Evolutionary conservation across 768 basidiomycete species (phyloP), one percentile per base, ranked within the genome.

Genomic region (Hirschioporus abietinus): DNA sequence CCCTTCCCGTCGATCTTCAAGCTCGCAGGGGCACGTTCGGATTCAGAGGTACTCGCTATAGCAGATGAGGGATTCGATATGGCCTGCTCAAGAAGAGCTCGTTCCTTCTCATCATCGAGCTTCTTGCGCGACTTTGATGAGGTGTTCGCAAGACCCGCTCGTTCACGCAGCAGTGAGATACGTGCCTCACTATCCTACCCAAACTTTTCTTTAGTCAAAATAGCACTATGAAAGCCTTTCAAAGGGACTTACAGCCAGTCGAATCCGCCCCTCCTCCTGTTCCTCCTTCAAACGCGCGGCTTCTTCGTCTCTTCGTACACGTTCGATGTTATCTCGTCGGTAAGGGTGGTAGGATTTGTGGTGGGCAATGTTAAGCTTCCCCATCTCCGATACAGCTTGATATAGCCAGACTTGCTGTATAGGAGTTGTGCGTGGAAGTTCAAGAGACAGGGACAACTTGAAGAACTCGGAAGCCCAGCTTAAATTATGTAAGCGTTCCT

Each of bases 301-400:
- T 72, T 91, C 93, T 77, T 95, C 92, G 83, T 95, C 92, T 66
- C 73, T 77, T n/a, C 87, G 80, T 1, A 95, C 91, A 23, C 84
- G 84, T 67, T 92, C 91, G 67, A 94, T 91, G 72, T 95, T 95
- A 74, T 95, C 93, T 59, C 88, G 77, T 52, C 92, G 79, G 73
- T 94, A 94, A 0, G 92, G 92, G 70, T 95, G 92, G 75, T 94
- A 94, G 0, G 91, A 93, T 74, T 95, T 95, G 81, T 93, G 92
- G 75, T 94, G 92, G 15, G 92, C 92, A 74, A 94, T 93, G 74
- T 93, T 93, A 25, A 94, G 83, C 72, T 92, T 92, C 27, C 91
- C 92, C 92, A 93, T 93, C 60, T 68, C 76, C 8, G 8, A 30
- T 30, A 30, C 30, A 30, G 59, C 1, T n/a, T 25, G 20, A 20